These are phyloP conservation scores for Metschnikowia lochheadii DNA, from an alignment of 805 yeast species.

Conservation along the genomic window DNA sequence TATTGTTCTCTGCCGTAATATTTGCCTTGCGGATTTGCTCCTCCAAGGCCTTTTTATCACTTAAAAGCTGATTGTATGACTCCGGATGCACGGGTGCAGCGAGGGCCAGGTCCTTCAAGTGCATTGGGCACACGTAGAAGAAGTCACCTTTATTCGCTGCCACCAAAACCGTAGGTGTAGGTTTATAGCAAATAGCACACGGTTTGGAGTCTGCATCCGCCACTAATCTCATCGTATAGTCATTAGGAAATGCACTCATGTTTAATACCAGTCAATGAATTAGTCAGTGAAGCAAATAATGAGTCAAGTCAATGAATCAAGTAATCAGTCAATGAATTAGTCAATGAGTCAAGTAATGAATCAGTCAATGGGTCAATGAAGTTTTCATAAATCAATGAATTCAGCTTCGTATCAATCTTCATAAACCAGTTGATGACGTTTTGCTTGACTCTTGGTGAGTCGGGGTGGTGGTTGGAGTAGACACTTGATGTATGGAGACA, in stretches of 20 bases:
- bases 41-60: conserved; percentile 20
- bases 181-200: conserved; percentile 50
- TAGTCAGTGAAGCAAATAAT: too few relatives aligned
- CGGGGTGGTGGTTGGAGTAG: too few relatives aligned
- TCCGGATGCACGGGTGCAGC: conserved; percentile 37
- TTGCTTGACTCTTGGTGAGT: too few relatives aligned
- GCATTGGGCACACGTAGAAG: conserved; percentile 49
- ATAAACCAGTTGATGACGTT: too few relatives aligned
- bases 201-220: conserved; percentile 40
- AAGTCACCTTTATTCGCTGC: conserved; percentile 46
- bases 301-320: too few relatives aligned
- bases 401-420: too few relatives aligned
- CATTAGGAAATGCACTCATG: conserved; percentile 26
- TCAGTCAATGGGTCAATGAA: too few relatives aligned
- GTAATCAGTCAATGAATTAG: too few relatives aligned
- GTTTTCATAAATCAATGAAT: too few relatives aligned
- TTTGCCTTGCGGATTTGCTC: conserved; percentile 19
- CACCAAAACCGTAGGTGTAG: conserved; percentile 43
- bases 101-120: conserved; percentile 45
- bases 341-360: too few relatives aligned
- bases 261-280: background rate
- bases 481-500: too few relatives aligned
- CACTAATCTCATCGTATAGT: conserved; percentile 41
- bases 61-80: conserved; percentile 27
- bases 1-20: conserved; percentile 23